Conservation (phyloP, 805 yeast genomes). For the Wickerhamomyces pijperi region DNA sequence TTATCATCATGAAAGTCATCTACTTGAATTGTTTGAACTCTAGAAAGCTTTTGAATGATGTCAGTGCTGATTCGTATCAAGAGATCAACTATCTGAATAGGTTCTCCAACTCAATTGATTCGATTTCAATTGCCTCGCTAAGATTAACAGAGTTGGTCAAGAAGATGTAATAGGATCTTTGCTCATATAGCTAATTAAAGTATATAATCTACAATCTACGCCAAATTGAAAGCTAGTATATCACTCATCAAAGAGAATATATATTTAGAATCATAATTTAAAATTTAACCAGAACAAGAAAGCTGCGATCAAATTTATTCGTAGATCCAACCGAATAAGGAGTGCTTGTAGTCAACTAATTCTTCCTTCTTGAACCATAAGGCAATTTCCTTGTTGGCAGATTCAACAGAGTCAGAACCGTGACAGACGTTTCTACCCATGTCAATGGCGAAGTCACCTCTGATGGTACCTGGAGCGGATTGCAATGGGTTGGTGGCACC, state of each 20-base stretch:
- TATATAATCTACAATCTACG: too few species aligned
- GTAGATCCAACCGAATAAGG: conserved; percentile 84
- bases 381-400: conserved; percentile 89
- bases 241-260: neutral
- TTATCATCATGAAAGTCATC: neutral
- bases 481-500: conserved; percentile 99
- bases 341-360: conserved; percentile 82
- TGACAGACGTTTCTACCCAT: conserved; percentile 99
- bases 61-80: neutral
- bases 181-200: too few species aligned
- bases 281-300: neutral
- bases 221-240: too few species aligned
- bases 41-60: neutral
- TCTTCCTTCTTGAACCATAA: conserved; percentile 99
- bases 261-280: neutral
- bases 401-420: conserved; percentile 99
- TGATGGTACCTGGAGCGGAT: conserved; percentile 98
- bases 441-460: conserved; percentile 98
- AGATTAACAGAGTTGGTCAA: neutral
- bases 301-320: conserved; percentile 40
- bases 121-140: neutral
- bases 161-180: neutral
- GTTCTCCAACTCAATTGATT: neutral
- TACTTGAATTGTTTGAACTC: neutral
- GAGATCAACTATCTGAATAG: neutral